These are phyloP conservation scores for Butyriboletus appendiculatus DNA, from an alignment of 1,284 basidiomycete species.

Conservation along the genomic window DNA sequence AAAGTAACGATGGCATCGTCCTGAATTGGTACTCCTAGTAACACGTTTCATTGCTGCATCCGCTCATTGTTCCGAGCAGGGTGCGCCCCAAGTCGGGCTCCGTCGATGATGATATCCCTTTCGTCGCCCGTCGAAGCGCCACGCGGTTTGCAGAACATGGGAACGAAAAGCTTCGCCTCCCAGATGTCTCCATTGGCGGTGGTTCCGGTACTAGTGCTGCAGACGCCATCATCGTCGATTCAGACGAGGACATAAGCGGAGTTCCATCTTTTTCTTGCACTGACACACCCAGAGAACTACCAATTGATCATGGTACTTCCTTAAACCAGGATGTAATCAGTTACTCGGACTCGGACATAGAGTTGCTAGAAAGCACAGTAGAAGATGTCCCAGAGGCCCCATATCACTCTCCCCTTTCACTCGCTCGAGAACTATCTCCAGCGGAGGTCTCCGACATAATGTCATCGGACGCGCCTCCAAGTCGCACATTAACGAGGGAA, in stretches of 20 bases:
- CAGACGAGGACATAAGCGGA: constrained; percentile 14
- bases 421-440: constrained; percentile 2
- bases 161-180: background rate
- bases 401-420: background rate
- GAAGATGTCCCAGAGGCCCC: background rate
- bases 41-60: background rate
- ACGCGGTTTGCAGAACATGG: background rate
- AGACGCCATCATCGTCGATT: constrained; percentile 25
- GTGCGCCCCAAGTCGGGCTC: constrained; percentile 11
- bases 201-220: constrained; percentile 13
- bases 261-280: background rate
- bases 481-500: background rate
- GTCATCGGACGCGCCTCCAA: background rate
- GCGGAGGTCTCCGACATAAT: background rate
- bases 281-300: background rate
- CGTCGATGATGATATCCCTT: background rate
- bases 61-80: constrained; percentile 20
- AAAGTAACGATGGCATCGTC: constrained; percentile 33
- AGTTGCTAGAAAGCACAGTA: constrained; percentile 6
- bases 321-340: constrained; percentile 1
- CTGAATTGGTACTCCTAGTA: constrained; percentile 30
- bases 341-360: constrained; percentile 10
- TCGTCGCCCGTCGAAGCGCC: background rate
- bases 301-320: background rate
- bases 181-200: background rate